Base-by-base conservation (phyloP, 2,329 filamentous ascomycete species). In the Orbilia blumenaviensis region DNA sequence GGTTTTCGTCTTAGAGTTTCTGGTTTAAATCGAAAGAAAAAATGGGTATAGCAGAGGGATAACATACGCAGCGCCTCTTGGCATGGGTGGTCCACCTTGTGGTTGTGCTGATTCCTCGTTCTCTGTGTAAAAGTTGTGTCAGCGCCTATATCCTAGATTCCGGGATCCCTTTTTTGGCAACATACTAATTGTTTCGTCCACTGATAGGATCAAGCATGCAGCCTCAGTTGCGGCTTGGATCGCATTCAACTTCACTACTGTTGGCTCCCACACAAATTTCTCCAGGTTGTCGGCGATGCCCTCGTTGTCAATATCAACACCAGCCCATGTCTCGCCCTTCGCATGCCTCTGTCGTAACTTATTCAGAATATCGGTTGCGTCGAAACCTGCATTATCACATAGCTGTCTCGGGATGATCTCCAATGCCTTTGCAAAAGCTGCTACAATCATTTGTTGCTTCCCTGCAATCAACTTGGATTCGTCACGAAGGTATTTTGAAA, bases 311-410 rank as follows among this genome's bases (percentile, higher is more conserved):
- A 99, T 98, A 85, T 99, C 95, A 27, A 99, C 94, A 82, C 95
- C 95, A 3, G 94, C 93, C 95, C 95, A 99, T 62, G 89, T 89
- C 82, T 92, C 92, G 79, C 93, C 93, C 85, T 94, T 95, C 82
- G 93, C 89, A 86, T 99, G 95, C 87, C 97, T 94, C 74, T 98
- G 95, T 67, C 95, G 92, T 79, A 99, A 87, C 82, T 93, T 90
- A 87, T 98, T 99, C 78, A 99, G 89, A 79, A 99, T 97, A 82
- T 99, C 95, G 61, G 95, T 99, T 25, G 95, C 94, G 82, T 99
- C 95, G 82, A 99, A 98, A 78, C 95, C 95, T 67, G 95, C 95
- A 82, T 99, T 99, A 86, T 99, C 95, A 86, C 95, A 99, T 76
- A 99, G 87, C 85, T 98, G 95, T 81, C 95, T 91, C 21, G 95